Evolutionary conservation across 257 asterid genomes (phyloP), one percentile per base, ranked within the genome.

Genomic region (Solanum pennellii): DNA sequence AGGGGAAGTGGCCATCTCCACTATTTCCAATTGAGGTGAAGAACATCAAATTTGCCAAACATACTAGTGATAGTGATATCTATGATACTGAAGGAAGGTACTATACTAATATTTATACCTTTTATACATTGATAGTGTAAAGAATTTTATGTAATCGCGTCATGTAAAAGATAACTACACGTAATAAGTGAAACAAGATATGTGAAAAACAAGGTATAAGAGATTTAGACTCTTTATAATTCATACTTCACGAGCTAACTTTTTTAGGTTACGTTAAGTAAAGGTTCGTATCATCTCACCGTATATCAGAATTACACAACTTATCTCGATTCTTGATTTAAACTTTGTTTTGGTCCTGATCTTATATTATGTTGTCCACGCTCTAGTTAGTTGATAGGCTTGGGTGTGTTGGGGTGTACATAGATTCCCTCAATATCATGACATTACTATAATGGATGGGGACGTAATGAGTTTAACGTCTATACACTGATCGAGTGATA

Each of bases 71-170:
- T 91, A 92, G 94, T 62, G 95, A 94, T 25, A 93, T 92, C 73
- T 95, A 92, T 31, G 96, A 93, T 91, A 88, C 87, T 49, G 92
- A 94, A 85, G 98, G 98, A 90, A 94, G 95, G 98, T 95, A 91
- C 5, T 65, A 11, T n/a, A n/a, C 71, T 65, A 65, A n/a, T 56
- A 9, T 3, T 18, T 21, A 59, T 59, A 59, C 0, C 0, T 59
- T 20, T 59, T 59, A 9, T 59, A 59, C 68, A 59, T 21, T 59
- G 68, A 59, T 3, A 59, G 27, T 0, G 6, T 59, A 59, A 59
- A 59, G 27, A 21, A 59, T n/a, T n/a, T 65, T 0, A 65, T n/a
- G 1, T n/a, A 65, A 65, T 65, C 33, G 0, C 0, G 1, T 68
- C 2, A 0, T 1, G 2, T 68, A 68, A 68, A 5, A 3, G 7